Conservation (phyloP, 345 rosid species). For the Abelmoschus esculentus region DNA sequence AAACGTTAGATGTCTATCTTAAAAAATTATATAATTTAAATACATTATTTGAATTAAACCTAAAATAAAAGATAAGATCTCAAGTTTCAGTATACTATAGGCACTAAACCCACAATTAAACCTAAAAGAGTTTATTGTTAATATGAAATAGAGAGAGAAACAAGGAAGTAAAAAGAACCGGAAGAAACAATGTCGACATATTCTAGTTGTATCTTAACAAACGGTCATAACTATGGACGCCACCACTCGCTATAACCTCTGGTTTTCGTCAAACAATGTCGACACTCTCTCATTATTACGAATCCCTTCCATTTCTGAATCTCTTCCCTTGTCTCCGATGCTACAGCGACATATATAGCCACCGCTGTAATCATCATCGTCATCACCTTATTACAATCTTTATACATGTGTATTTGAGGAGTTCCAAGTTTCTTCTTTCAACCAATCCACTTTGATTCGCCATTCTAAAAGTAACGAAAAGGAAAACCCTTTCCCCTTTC, state of each 20-base stretch:
- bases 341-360: neutral
- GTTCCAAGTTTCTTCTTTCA: neutral
- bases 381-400: neutral
- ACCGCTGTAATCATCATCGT: neutral
- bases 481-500: neutral
- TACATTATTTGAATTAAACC: no score
- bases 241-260: neutral
- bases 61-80: no score
- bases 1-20: no score
- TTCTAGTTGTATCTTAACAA: neutral
- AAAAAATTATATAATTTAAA: no score
- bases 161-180: neutral
- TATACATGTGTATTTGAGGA: neutral
- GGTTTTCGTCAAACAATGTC: conserved; percentile 12
- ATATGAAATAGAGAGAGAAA: neutral
- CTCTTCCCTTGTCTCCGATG: neutral
- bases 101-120: no score
- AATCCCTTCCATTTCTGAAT: neutral
- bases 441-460: neutral
- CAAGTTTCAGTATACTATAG: no score
- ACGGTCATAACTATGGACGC: neutral
- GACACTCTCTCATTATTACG: conserved; percentile 8
- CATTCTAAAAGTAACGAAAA: neutral
- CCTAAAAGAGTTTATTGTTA: neutral
- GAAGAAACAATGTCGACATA: conserved; percentile 12